Base-by-base conservation (phyloP, 2,329 filamentous ascomycete genomes). In the Verticillium alfalfae region DNA sequence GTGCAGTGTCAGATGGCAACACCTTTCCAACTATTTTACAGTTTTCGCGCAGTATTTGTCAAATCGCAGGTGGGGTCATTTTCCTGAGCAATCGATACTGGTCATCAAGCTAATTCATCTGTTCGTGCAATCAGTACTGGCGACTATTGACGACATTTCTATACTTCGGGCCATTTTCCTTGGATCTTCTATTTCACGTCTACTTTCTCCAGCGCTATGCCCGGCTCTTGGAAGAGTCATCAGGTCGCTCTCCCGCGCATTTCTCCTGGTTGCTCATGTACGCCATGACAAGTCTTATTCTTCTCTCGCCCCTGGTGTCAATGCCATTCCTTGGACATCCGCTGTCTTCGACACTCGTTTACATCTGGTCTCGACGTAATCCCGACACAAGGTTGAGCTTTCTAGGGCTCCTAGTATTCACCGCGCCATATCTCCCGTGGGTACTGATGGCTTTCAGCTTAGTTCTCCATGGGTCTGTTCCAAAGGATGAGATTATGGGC, bases 161-260 rank as follows among this genome's bases (percentile, higher is more conserved):
- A 71, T 99, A 98, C 80, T 98, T 98, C 72, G 95, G 95, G 2
- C 93, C 94, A 2, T 87, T 98, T 66, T 95, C 90, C 36, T 86
- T 99, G 72, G 95, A 98, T 74, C 88, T 99, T 49, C 84, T 98
- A 68, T 98, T 97, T 81, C 94, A 98, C 75, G 91, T 98, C 74
- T 99, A 97, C 84, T 99, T 99, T 79, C 88, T 97, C 62, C 93
- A 97, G 74, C 90, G 95, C 62, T 99, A 99, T 76, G 93, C 94
- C 7, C 90, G 95, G 58, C 89, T 98, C 54, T 86, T 99, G 56
- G 95, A 99, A 77, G 94, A 98, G 76, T 93, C 92, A 0, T 93
- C 93, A n/a, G 92, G 93, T 49, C 87, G 91, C 54, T 96, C 92
- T 5, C 91, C 94, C 1, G 95, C 95, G 3, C 90, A 96, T 71